Evolutionary conservation across 1,284 basidiomycete genomes (phyloP), one percentile per base, ranked within the genome.

Genomic region (Ustilago vetiveriae): DNA sequence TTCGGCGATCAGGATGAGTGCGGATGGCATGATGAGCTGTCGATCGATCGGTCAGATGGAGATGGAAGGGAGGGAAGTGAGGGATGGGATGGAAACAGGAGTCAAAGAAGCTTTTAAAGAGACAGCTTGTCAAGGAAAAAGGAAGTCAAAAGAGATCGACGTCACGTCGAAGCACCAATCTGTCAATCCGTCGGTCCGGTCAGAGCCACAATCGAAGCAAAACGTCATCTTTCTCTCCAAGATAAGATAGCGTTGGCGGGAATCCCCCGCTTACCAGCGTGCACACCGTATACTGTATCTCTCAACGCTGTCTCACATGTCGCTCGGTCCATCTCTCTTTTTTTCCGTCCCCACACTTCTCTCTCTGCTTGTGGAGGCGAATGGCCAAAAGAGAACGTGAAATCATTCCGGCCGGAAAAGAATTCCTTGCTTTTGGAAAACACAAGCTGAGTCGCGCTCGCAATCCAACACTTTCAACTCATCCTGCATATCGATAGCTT

Each of bases 1-100:
- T 76, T 93, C 86, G n/a, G 92, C 90, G n/a, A 93, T 87, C 21
- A 93, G 84, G 48, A 93, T 63, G 6, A 76, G 62, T 29, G 68
- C 74, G 19, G 26, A 16, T 3, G 36, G 10, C 8, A 16, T 43
- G 16, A 10, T 22, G n/a, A n/a, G n/a, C n/a, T 16, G 11, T 29
- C 27, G 27, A 29, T 29, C 7, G 27, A n/a, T n/a, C n/a, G n/a
- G n/a, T n/a, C n/a, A n/a, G 27, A 29, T 43, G 37, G n/a, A 33
- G 43, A 8, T 46, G 55, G 36, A 26, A 16, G 23, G 32, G 21
- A 29, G 8, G 38, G 10, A 13, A 29, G 13, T 29, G 27, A 29
- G 27, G 13, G 13, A 29, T 29, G 27, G 13, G 27, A 29, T 29
- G 27, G 27, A 13, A 13, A 29, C 7, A 7, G 27, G 27, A 13